phyloP scores from a whole-genome alignment of 768 basidiomycete species.

The Rhodotorula kratochvilovae region DNA sequence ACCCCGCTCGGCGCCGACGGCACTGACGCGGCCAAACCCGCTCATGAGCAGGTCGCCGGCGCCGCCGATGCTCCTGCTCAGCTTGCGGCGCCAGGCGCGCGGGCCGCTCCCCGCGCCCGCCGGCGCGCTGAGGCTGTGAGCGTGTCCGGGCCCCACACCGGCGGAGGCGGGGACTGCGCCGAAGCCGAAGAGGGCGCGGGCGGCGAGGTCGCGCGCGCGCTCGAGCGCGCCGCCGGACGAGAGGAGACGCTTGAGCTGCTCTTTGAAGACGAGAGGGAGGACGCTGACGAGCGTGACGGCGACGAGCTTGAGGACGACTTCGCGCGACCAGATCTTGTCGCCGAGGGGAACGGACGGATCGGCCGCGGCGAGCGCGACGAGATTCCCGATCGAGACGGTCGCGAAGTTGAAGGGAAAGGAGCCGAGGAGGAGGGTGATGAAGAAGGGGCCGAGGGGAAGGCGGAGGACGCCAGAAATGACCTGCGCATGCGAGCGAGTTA shows the following conservation, averaged over 20 bases:
- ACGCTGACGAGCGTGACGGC: conserved; percentile 40
- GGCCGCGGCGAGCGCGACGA: conserved; percentile 39
- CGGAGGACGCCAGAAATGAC: conserved; percentile 43
- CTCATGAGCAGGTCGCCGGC: conserved; percentile 21
- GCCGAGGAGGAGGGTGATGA: conserved; percentile 43
- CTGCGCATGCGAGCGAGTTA: neutral
- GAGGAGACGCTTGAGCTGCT: conserved; percentile 31
- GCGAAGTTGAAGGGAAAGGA: conserved; percentile 45
- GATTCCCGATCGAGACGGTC: conserved; percentile 42
- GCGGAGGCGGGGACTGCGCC: conserved; percentile 3
- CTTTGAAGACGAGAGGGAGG: conserved; percentile 42
- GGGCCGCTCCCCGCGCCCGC: neutral
- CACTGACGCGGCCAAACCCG: neutral
- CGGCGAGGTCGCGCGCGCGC: neutral
- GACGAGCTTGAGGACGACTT: conserved; percentile 41
- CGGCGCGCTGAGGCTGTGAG: neutral
- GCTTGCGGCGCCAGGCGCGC: conserved; percentile 19
- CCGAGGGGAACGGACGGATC: conserved; percentile 32
- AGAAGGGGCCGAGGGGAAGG: conserved; percentile 41
- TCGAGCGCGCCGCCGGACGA: conserved; percentile 7
- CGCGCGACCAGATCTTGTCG: conserved; percentile 42
- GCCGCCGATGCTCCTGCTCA: conserved; percentile 23
- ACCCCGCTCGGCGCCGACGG: neutral
- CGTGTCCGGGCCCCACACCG: neutral
- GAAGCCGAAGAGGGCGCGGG: conserved; percentile 24